Evolutionary conservation across 306 rosid species (phyloP), one percentile per base, ranked within the genome.

Genomic region (Prinsepia uniflora): DNA sequence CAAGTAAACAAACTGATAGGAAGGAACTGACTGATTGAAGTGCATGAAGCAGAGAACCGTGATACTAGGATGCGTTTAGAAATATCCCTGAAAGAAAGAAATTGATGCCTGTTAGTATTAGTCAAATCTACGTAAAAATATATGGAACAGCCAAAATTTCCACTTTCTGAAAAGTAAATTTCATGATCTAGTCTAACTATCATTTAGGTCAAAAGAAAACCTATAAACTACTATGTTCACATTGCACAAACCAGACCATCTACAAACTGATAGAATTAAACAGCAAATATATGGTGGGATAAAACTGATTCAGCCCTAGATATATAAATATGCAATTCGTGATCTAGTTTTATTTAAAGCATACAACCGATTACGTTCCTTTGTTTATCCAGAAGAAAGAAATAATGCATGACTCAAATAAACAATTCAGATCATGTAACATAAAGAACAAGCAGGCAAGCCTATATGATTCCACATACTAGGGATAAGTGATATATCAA

Each of bases 1-100:
- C 87, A 80, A 67, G 66, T 52, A 74, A 85, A 85, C 81, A 86
- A 72, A 66, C 89, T 80, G 71, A 90, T 69, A 7, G 98, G 98
- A 70, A 73, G 54, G 81, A 90, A 92, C 34, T 88, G 86, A 64
- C 49, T 46, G 61, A 90, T 74, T 53, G 90, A 83, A 81, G 76
- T 63, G 71, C 75, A 76, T 72, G 86, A 61, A 65, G 90, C 68
- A 71, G 82, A 76, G 88, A 86, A 86, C 75, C 77, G 86, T 77
- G 90, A 88, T 59, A 92, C 73, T 64, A 83, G 69, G 58, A 70
- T 56, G 59, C 85, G 81, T 74, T 82, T 88, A 12, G 78, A 75
- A 75, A 92, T 84, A 78, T 92, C 96, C 98, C 96, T 92, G 87
- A 20, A 58, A 70, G 73, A 74, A 78, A 50, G 2, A 82, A 70